Evolutionary conservation across 306 rosid genomes (phyloP), one percentile per base, ranked within the genome.

Genomic region (Castanea mollissima): DNA sequence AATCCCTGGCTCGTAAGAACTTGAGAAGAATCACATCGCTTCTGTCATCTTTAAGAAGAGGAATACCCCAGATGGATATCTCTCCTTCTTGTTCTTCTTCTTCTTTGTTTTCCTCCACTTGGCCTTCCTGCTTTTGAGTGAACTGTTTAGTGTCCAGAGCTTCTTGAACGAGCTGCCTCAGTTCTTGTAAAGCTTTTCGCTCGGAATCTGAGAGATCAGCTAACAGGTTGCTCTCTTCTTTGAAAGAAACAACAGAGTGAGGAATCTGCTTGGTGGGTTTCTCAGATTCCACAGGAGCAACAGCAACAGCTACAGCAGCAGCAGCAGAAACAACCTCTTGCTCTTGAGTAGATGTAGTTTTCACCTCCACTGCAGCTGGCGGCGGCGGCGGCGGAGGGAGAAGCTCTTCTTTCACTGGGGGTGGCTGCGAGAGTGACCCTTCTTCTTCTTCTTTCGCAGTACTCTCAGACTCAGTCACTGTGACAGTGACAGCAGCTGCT

Each of bases 1-100:
- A 90, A 12, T 95, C 99, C 19, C 99, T 74, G 18, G 98, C 99
- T 70, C 97, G 84, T 5, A 95, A 87, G 35, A 95, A 95, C 90
- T 95, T 95, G 7, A 89, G 96, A 0, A 95, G 91, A 71, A 95
- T 91, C 74, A 86, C 93, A 32, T 95, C 98, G 8, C 87, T 90
- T 25, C 94, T 77, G 1, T 92, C 96, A 32, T 95, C 99, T 63
- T 82, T 81, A 8, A 95, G 85, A 4, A 95, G 88, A 58, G 96
- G 97, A 83, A 92, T 77, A 2, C 99, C 99, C 93, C 93, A 95
- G 58, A 95, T 86, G 8, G 88, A 92, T 7, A 91, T 85, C 29
- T 86, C 90, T 76, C 77, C 92, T 25, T 70, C 75, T 0, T 64
- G 60, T 38, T 19, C 67, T 19, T 85, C 67, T 19, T 85, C 67